These are phyloP conservation scores for Acacia crassicarpa DNA, from an alignment of 306 rosid species.

Conservation along the genomic window DNA sequence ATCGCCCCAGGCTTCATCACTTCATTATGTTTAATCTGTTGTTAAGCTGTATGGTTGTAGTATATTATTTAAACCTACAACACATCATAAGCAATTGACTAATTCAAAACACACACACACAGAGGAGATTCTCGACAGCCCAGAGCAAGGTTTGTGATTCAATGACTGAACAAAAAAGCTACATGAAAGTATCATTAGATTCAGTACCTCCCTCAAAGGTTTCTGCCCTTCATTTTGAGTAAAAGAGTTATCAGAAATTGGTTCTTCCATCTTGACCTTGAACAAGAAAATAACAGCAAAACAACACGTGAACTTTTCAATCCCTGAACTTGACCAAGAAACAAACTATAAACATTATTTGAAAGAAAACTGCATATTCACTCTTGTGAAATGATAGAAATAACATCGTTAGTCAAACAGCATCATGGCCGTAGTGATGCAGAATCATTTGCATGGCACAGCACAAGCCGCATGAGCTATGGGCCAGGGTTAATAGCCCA, in stretches of 20 bases:
- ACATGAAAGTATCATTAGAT: conserved; percentile 30
- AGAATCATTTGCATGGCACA: not conserved
- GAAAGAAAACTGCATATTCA: conserved; percentile 1
- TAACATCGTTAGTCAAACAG: not conserved
- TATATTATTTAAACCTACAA: conserved; percentile 41
- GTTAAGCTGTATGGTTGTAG: conserved; percentile 50
- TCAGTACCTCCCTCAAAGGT: conserved; percentile 57
- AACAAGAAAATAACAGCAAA: conserved; percentile 24
- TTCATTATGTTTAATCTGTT: conserved; percentile 80
- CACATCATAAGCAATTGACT: conserved; percentile 24
- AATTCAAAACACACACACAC: not conserved
- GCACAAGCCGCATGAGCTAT: not conserved
- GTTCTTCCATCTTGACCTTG: conserved; percentile 69
- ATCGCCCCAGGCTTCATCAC: conserved; percentile 67
- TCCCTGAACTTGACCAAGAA: conserved; percentile 2
- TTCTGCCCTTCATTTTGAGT: conserved; percentile 43
- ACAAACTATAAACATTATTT: not conserved
- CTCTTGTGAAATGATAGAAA: not conserved
- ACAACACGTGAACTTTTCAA: conserved; percentile 6
- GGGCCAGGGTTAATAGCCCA: not conserved
- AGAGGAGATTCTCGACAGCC: conserved; percentile 3
- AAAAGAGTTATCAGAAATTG: conserved; percentile 26
- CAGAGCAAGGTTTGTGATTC: conserved; percentile 16
- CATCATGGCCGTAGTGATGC: not conserved
- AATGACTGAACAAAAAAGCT: not conserved